Evolutionary conservation across 2,329 filamentous ascomycete species (phyloP).

Genomic region (Lasiodiplodia theobromae): DNA sequence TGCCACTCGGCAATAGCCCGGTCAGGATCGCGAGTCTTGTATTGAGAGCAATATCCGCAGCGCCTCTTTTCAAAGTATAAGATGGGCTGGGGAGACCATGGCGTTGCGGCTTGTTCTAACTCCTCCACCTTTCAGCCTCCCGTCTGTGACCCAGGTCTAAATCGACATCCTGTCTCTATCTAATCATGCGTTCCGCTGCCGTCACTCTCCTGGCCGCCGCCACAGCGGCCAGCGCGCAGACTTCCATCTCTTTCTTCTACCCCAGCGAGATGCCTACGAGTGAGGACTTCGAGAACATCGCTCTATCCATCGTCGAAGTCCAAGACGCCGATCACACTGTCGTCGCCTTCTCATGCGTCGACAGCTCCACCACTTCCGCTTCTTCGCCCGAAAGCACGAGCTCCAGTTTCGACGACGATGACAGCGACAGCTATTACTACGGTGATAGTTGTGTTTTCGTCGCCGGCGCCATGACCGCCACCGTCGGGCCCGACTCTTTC

Average conservation of each 20-base stretch:
- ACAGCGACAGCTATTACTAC: neutral
- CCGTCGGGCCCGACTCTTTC: slow-evolving; percentile 10
- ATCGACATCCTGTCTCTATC: neutral
- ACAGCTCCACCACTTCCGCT: neutral
- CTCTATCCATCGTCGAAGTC: slow-evolving; percentile 16
- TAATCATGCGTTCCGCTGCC: slow-evolving; percentile 15
- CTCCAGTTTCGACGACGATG: neutral
- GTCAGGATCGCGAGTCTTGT: slow-evolving; percentile 6
- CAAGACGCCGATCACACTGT: slow-evolving; percentile 8
- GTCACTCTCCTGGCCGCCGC: slow-evolving; percentile 16
- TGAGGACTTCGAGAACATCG: neutral
- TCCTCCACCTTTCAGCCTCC: neutral
- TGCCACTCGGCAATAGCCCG: neutral
- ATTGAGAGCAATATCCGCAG: neutral
- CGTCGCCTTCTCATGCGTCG: slow-evolving; percentile 6
- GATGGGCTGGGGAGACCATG: slow-evolving; percentile 10
- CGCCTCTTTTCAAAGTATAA: slow-evolving; percentile 10
- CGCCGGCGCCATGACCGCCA: slow-evolving; percentile 8
- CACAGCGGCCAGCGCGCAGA: slow-evolving; percentile 9
- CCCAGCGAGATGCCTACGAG: neutral
- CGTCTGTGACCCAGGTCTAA: neutral
- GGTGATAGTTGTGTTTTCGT: slow-evolving; percentile 1
- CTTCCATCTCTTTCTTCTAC: slow-evolving; percentile 15
- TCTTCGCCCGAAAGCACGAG: neutral
- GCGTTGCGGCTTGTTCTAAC: slow-evolving; percentile 4